Conservation (phyloP, 2,329 filamentous ascomycete species). For the Lecanoromycetidae sp. region DNA sequence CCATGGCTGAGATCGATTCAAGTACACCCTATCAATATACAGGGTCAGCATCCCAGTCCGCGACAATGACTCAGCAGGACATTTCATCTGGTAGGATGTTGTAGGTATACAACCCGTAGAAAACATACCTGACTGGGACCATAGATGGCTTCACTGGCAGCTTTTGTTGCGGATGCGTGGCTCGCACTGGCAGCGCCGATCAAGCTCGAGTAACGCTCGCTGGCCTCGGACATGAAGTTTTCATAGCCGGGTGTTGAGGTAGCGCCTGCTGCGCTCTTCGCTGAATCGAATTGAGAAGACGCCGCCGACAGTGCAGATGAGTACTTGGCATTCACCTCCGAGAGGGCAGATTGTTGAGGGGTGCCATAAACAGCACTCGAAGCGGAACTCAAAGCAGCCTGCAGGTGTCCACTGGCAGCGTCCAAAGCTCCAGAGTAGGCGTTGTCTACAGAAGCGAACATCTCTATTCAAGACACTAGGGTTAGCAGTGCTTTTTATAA, state of each 20-base stretch:
- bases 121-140: constrained; percentile 29
- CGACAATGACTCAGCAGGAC: no score
- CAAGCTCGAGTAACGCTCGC: constrained; percentile 17
- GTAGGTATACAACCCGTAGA: no score
- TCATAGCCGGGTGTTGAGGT: constrained; percentile 36
- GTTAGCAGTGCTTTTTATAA: no score
- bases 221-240: constrained; percentile 30
- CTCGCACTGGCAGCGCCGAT: constrained; percentile 17
- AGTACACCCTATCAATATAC: no score
- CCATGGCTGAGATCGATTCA: constrained; percentile 52
- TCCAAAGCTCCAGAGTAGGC: constrained; percentile 56
- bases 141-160: constrained; percentile 27
- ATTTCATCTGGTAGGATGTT: no score
- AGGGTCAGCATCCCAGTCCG: no score
- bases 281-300: constrained; percentile 28
- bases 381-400: constrained; percentile 43
- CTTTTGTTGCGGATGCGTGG: constrained; percentile 26
- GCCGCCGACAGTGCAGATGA: constrained; percentile 25
- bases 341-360: constrained; percentile 19
- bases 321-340: constrained; percentile 23
- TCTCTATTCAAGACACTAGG: no score
- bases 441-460: constrained; percentile 55
- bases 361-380: constrained; percentile 40
- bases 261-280: constrained; percentile 28
- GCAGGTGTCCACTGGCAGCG: constrained; percentile 48